A percentile compares a stretch with the other conserved stretches of the same genome.
These are phyloP conservation scores for Kodamaea kakaduensis DNA, from an alignment of 805 yeast genomes.

Conservation along the genomic window DNA sequence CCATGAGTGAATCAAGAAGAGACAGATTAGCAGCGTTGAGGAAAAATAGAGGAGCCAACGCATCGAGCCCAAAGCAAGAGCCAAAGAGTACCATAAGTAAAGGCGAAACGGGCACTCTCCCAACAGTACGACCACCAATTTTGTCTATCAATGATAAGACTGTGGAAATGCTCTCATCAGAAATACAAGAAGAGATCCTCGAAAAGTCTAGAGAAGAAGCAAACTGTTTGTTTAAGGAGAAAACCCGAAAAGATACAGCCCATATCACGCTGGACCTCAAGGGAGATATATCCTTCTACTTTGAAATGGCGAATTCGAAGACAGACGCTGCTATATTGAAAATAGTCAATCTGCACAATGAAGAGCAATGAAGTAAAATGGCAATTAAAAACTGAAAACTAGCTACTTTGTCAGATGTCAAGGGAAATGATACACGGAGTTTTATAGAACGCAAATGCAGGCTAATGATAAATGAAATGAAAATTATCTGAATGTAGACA, in stretches of 20 bases:
- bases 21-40: constrained; percentile 8
- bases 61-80: too few relatives aligned
- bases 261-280: constrained; percentile 32
- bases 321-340: constrained; percentile 20
- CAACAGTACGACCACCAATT: constrained; percentile 5
- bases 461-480: not conserved
- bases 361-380: too few relatives aligned
- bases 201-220: constrained; percentile 6
- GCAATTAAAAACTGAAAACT: too few relatives aligned
- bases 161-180: constrained; percentile 24
- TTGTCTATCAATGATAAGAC: constrained; percentile 16
- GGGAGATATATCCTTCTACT: constrained; percentile 22
- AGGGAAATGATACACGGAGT: too few relatives aligned
- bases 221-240: constrained; percentile 3
- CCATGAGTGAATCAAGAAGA: constrained; percentile 7
- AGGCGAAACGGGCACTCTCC: too few relatives aligned
- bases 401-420: too few relatives aligned
- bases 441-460: too few relatives aligned
- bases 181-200: constrained; percentile 21
- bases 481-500: too few relatives aligned
- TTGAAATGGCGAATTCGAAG: constrained; percentile 22
- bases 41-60: constrained; percentile 3
- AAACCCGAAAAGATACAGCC: constrained; percentile 3
- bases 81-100: too few relatives aligned
- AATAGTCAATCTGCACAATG: too few relatives aligned